These are phyloP conservation scores for Veloporphyrellus conicus DNA, from an alignment of 1,284 basidiomycete species.

Conservation along the genomic window DNA sequence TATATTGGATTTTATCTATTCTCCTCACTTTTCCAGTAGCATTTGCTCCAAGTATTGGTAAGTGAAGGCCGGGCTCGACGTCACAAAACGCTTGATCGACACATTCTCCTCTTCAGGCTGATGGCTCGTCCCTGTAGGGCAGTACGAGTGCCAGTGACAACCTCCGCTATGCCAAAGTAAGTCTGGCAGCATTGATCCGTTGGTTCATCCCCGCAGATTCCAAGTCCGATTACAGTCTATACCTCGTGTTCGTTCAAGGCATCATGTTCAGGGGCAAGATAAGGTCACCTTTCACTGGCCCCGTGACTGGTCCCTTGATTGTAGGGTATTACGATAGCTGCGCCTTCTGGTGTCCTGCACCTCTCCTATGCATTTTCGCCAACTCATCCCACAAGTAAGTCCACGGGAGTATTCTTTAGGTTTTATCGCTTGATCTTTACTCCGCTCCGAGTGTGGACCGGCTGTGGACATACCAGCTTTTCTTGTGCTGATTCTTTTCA, in stretches of 20 bases:
- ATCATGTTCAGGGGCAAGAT: constrained; percentile 1
- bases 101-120: constrained; percentile 45
- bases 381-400: constrained; percentile 45
- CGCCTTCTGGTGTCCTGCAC: not conserved
- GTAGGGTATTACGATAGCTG: constrained; percentile 41
- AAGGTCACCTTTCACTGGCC: constrained; percentile 66
- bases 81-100: not conserved
- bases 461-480: constrained; percentile 75
- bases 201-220: constrained; percentile 3
- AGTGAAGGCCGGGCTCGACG: constrained; percentile 7
- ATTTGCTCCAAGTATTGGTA: constrained; percentile 59
- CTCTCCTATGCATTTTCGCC: constrained; percentile 9
- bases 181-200: constrained; percentile 28
- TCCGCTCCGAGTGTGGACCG: constrained; percentile 52
- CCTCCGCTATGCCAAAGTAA: constrained; percentile 58
- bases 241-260: constrained; percentile 29
- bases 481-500: constrained; percentile 59
- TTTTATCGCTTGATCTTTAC: not conserved
- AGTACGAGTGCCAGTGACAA: constrained; percentile 72
- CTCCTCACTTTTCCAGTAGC: constrained; percentile 62
- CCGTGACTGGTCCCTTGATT: constrained; percentile 62
- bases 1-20: constrained; percentile 51
- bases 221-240: constrained; percentile 79
- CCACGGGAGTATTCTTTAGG: not conserved
- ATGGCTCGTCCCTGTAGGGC: constrained; percentile 61